Base-by-base conservation (phyloP, 176 grass and related monocot species). In the Otatea glauca region DNA sequence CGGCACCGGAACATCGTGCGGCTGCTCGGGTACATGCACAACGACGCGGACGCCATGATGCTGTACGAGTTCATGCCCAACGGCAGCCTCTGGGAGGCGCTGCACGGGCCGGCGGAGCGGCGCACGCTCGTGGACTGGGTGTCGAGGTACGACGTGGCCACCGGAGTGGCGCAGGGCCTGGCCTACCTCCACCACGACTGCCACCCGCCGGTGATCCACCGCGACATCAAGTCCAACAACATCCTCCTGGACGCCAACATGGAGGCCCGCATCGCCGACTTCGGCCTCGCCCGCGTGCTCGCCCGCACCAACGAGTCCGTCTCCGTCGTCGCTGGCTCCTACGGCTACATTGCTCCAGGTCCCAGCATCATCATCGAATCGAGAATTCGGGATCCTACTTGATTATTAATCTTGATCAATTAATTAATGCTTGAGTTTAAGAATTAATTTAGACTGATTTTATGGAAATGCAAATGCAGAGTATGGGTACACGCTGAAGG, bases 31-130 rank as follows among this genome's bases (percentile, higher is more conserved):
- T 98, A 98, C 90, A 64, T 98, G 48, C 82, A 92, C 88, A 98
- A 92, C 75, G 88, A 90, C 25, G 5, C 55, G 25, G 93, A 98
- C 60, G 88, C 89, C 27, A 98, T 98, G 96, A 93, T 98, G 84
- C 50, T 99, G 34, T 99, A 99, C 81, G 96, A 99, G 89, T 99
- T 95, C 80, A 99, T 99, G 96, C 93, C 96, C 32, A 94, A 96
- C 73, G 96, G 96, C 23, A 96, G 88, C 81, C 80, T 99, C 44
- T 99, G 96, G 96, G 96, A 94, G 70, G 96, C 96, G 61, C 88
- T 99, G 80, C 93, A 95, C 54, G 86, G 91, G 5, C 74, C 85
- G n/a, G 4, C 17, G 73, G 49, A 70, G 76, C 80, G 13, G 62
- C 74, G 87, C 37, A 69, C 87, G 68, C 89, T 95, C n/a, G 23